Conservation (phyloP, 2,329 filamentous ascomycete genomes). For the Nothophaeocryptopus gaeumannii region DNA sequence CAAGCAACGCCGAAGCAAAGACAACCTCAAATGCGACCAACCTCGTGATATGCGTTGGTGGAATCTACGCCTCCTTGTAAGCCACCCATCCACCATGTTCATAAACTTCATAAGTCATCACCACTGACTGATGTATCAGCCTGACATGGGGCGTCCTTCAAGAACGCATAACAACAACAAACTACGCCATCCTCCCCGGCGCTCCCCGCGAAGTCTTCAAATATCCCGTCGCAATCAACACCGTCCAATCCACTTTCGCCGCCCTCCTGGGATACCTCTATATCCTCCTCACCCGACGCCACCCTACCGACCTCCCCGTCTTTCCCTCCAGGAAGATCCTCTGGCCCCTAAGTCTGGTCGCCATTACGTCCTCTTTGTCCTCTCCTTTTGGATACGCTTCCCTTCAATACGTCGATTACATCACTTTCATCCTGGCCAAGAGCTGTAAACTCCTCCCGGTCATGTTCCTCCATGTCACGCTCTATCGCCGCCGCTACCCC, state of each 20-base stretch:
- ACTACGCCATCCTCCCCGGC: slow-evolving; percentile 60
- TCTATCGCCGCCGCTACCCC: slow-evolving; percentile 86
- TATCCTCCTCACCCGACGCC: slow-evolving; percentile 59
- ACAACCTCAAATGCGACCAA: slow-evolving; percentile 50
- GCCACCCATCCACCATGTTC: slow-evolving; percentile 22
- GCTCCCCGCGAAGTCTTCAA: slow-evolving; percentile 72
- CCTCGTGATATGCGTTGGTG: slow-evolving; percentile 81
- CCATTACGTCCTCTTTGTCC: slow-evolving; percentile 81
- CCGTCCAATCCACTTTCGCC: slow-evolving; percentile 87
- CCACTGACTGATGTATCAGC: slow-evolving; percentile 41
- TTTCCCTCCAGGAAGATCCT: slow-evolving; percentile 76
- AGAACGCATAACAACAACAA: slow-evolving; percentile 93
- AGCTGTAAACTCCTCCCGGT: slow-evolving; percentile 98
- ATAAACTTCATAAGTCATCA: not conserved
- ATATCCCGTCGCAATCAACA: slow-evolving; percentile 93
- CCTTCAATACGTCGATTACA: slow-evolving; percentile 92
- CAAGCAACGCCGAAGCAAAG: slow-evolving; percentile 17
- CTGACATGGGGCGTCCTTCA: slow-evolving; percentile 95
- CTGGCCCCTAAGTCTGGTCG: slow-evolving; percentile 76
- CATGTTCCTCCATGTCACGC: slow-evolving; percentile 90
- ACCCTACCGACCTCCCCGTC: slow-evolving; percentile 54
- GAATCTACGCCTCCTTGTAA: slow-evolving; percentile 96
- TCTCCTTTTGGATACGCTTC: slow-evolving; percentile 95
- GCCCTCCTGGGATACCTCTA: slow-evolving; percentile 79
- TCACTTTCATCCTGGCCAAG: slow-evolving; percentile 96